A percentile compares a stretch with the other conserved stretches of the same genome.
Evolutionary conservation across 2,329 filamentous ascomycete genomes (phyloP).

Genomic region (Neonectria punicea): DNA sequence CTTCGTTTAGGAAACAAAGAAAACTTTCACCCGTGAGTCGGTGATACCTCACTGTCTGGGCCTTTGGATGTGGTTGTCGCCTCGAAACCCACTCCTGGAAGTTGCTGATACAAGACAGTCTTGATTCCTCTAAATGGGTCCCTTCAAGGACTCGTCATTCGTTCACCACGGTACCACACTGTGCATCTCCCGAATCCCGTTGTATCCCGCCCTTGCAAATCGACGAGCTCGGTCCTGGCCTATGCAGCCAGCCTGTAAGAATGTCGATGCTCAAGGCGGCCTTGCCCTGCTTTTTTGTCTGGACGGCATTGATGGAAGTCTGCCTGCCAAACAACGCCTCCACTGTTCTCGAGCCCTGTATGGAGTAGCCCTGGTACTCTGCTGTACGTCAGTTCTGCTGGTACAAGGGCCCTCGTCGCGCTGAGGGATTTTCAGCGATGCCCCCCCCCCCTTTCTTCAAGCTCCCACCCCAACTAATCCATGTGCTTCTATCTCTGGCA

Average conservation of each 20-base stretch:
- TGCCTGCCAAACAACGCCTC: slow-evolving; percentile 19
- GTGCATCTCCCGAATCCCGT: slow-evolving; percentile 39
- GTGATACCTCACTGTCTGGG: slow-evolving; percentile 32
- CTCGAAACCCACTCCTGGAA: slow-evolving; percentile 17
- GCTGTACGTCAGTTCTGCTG: slow-evolving; percentile 42
- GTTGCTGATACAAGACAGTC: slow-evolving; percentile 20
- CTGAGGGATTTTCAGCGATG: slow-evolving; percentile 45
- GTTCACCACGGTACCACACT: slow-evolving; percentile 31
- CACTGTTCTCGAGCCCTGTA: slow-evolving; percentile 32
- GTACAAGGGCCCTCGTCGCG: slow-evolving; percentile 38
- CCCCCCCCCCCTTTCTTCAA: slow-evolving; percentile 25
- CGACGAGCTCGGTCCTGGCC: slow-evolving; percentile 26
- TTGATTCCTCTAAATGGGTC: slow-evolving; percentile 22
- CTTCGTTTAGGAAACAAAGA: slow-evolving; percentile 14
- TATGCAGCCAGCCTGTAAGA: slow-evolving; percentile 10
- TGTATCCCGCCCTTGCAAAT: slow-evolving; percentile 32
- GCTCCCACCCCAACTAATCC: slow-evolving; percentile 32
- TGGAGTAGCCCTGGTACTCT: slow-evolving; percentile 35
- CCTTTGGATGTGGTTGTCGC: slow-evolving; percentile 1
- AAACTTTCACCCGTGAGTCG: slow-evolving; percentile 25
- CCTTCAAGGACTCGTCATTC: slow-evolving; percentile 12
- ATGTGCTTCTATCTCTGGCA: slow-evolving; percentile 39
- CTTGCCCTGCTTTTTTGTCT: slow-evolving; percentile 23
- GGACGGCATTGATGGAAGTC: slow-evolving; percentile 1
- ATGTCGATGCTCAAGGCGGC: slow-evolving; percentile 12